A percentile compares a stretch with the other conserved stretches of the same genome.
phyloP scores from a whole-genome alignment of 2,329 filamentous ascomycete genomes.

The Fusarium neocosmosporiellum region DNA sequence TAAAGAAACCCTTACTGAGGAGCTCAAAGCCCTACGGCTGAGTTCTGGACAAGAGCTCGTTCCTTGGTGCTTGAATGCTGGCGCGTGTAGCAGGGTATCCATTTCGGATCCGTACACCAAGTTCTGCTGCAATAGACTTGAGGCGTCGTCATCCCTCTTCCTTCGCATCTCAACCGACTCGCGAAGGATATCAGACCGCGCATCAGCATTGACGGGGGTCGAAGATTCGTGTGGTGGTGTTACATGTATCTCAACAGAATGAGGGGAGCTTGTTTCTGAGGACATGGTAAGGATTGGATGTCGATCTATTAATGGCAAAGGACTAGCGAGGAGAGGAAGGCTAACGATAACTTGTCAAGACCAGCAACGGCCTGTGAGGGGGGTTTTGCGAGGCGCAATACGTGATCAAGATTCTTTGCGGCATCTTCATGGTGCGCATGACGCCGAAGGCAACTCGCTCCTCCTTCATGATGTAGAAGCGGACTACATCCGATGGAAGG shows the following conservation, averaged over 20 bases:
- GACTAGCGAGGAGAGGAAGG: not conserved
- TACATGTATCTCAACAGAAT: not conserved
- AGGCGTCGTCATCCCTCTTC: slow-evolving; percentile 1
- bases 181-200: not conserved
- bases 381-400: not conserved
- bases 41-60: slow-evolving; percentile 35
- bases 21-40: not conserved
- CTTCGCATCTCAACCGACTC: not conserved
- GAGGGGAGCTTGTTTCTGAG: slow-evolving; percentile 15
- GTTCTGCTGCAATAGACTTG: slow-evolving; percentile 1
- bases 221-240: not conserved
- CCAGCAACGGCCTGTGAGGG: not conserved
- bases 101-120: slow-evolving; percentile 16
- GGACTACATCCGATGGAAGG: not conserved
- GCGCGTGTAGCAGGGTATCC: not conserved
- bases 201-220: not conserved
- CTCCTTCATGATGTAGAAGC: not conserved
- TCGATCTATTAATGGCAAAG: not conserved
- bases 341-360: not conserved
- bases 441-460: not conserved
- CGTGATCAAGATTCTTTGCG: not conserved
- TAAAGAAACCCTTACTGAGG: not conserved
- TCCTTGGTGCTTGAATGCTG: slow-evolving; percentile 14
- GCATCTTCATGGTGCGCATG: not conserved
- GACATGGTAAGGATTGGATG: not conserved